Base-by-base conservation (phyloP, 306 rosid genomes). In the Gastrolobium villosum region DNA sequence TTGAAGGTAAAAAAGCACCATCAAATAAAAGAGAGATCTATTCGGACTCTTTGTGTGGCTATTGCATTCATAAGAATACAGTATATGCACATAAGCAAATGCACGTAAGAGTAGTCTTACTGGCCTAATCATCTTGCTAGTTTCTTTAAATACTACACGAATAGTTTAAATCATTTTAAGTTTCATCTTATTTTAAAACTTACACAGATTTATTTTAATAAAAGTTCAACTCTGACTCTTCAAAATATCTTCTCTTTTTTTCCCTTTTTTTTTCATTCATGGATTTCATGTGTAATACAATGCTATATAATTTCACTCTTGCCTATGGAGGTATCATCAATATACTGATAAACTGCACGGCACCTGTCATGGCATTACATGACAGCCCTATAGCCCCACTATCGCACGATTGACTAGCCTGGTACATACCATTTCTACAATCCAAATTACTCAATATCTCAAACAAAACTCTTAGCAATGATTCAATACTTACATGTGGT, bases 401-500 rank as follows among this genome's bases (percentile, higher is more conserved):
- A 20, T 20, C 26, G 26, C 26, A 20, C 26, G 26, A 20, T 20
- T 20, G 26, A 20, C 26, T 20, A 20, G 26, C 26, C 26, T 20
- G 6, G 11, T 9, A 46, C 41, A 46, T 14, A 69, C 52, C 53
- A 76, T 81, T 77, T 80, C 77, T 32, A 59, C 52, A 79, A 35
- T 37, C 59, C 73, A 76, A 72, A 66, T 37, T 55, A 70, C 56
- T 11, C 15, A 69, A 74, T 14, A 72, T 72, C 77, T 76, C 55
- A 70, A 54, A 39, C 37, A 74, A 76, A 75, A 62, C 43, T 41
- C 56, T 66, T 32, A 45, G 59, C 55, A 80, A 71, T 71, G 62
- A 48, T 62, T 36, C 37, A 46, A 71, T 54, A 91, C 96, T 91
- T 86, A 95, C 99, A 77, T 93, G 94, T 48, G 99, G 97, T 80